Evolutionary conservation across 495 filamentous ascomycete species (phyloP).

Genomic region (Penicillium robsamsonii): DNA sequence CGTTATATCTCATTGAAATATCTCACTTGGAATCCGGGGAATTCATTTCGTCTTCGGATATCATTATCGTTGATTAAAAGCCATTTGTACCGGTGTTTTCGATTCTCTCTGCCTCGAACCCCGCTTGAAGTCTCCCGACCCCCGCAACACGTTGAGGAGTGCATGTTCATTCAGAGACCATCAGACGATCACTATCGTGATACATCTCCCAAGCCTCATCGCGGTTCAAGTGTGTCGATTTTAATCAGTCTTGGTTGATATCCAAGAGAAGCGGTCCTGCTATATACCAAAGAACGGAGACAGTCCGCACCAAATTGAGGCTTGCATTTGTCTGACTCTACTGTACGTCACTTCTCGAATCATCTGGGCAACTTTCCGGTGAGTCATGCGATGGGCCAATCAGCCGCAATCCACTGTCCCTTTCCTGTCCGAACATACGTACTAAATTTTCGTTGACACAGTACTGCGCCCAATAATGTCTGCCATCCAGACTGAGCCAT

Average conservation of each 20-base stretch:
- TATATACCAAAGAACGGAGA: slow-evolving; percentile 7
- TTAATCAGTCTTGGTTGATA: not conserved
- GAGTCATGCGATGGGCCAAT: slow-evolving; percentile 27
- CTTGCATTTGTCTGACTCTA: slow-evolving; percentile 20
- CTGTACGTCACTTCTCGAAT: slow-evolving; percentile 25
- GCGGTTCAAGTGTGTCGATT: not conserved
- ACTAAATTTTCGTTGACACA: slow-evolving; percentile 18
- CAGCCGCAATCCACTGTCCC: slow-evolving; percentile 9
- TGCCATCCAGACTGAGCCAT: slow-evolving; percentile 21
- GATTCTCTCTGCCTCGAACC: not conserved
- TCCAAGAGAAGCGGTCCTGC: slow-evolving; percentile 1
- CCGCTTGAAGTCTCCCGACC: not conserved
- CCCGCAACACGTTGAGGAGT: not conserved
- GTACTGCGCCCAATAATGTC: slow-evolving; percentile 24
- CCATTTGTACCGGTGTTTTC: not conserved
- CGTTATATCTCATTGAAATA: slow-evolving; percentile 6
- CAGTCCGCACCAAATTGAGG: not conserved
- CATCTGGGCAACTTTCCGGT: slow-evolving; percentile 17
- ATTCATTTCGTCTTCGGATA: not conserved
- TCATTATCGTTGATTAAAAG: not conserved
- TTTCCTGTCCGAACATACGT: slow-evolving; percentile 4
- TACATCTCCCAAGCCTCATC: not conserved
- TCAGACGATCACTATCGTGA: slow-evolving; percentile 7
- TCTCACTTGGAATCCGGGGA: not conserved
- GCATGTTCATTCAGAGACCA: slow-evolving; percentile 2